Conservation (phyloP, 306 rosid species). For the Fragaria ananassa region DNA sequence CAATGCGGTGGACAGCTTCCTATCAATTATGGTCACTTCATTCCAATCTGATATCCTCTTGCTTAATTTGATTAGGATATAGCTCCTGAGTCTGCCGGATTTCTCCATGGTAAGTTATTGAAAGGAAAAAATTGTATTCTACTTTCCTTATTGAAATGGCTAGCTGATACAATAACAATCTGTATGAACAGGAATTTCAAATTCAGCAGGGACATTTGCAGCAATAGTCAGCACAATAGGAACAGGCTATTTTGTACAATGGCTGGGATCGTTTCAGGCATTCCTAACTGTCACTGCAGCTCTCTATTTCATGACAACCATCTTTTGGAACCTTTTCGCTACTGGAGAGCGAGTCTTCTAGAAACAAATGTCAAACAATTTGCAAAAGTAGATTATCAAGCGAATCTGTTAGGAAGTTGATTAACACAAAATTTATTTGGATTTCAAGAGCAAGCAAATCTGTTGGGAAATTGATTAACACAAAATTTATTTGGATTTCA, state of each 20-base stretch:
- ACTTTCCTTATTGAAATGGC: not conserved
- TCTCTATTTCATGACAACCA: constrained; percentile 62
- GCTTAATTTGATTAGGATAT: constrained; percentile 61
- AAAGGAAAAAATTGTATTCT: not conserved
- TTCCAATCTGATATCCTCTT: constrained; percentile 6
- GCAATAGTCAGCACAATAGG: constrained; percentile 96
- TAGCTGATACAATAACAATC: not conserved
- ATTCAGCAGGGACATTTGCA: constrained; percentile 80
- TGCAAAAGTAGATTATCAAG: not conserved
- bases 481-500: not conserved
- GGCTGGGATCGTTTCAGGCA: constrained; percentile 93
- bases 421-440: not conserved
- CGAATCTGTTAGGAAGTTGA: not conserved
- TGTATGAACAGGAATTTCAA: constrained; percentile 63
- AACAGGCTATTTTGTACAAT: constrained; percentile 85
- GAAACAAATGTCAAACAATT: constrained; percentile 16
- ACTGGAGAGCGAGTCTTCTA: constrained; percentile 73
- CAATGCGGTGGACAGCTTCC: not conserved
- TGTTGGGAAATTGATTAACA: not conserved
- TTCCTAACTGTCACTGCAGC: constrained; percentile 68
- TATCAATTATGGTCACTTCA: not conserved
- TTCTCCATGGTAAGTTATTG: constrained; percentile 68
- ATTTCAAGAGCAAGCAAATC: not conserved
- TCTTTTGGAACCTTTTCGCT: constrained; percentile 82
- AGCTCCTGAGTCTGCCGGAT: constrained; percentile 89